A percentile compares a stretch with the other conserved stretches of the same genome.
phyloP scores from a whole-genome alignment of 371 early-diverging fungal species.

The Nematocida sp. region DNA sequence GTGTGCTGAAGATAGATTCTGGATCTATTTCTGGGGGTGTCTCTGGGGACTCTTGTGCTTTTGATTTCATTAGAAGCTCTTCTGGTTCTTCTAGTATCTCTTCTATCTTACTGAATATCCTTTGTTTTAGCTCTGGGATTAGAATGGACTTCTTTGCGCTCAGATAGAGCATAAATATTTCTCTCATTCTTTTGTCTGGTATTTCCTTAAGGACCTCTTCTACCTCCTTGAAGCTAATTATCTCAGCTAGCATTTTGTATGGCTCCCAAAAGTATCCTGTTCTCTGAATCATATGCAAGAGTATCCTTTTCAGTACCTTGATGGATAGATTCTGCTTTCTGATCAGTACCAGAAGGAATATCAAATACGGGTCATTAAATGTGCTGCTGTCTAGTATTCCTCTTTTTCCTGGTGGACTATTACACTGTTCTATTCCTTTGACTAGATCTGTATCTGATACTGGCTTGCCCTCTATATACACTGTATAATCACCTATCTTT shows the following conservation, averaged over 20 bases:
- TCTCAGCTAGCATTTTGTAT: conserved; percentile 51
- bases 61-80: no score
- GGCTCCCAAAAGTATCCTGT: conserved; percentile 60
- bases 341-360: conserved; percentile 33
- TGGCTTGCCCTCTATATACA: not conserved
- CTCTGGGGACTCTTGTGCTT: no score
- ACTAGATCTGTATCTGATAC: not conserved
- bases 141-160: conserved; percentile 46
- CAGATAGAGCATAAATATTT: conserved; percentile 19
- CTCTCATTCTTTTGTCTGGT: conserved; percentile 8
- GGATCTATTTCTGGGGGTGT: no score
- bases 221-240: not conserved
- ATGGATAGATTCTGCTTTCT: conserved; percentile 50
- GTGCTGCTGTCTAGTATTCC: not conserved
- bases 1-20: no score
- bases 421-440: not conserved
- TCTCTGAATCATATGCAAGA: conserved; percentile 29
- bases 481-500: not conserved
- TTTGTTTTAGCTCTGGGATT: conserved; percentile 42
- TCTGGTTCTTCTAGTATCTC: not conserved
- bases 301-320: conserved; percentile 23
- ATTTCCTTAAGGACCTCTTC: conserved; percentile 16
- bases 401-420: conserved; percentile 1
- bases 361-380: conserved; percentile 32
- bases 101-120: not conserved